Conservation (phyloP, 345 rosid species). For the Camelina neglecta region DNA sequence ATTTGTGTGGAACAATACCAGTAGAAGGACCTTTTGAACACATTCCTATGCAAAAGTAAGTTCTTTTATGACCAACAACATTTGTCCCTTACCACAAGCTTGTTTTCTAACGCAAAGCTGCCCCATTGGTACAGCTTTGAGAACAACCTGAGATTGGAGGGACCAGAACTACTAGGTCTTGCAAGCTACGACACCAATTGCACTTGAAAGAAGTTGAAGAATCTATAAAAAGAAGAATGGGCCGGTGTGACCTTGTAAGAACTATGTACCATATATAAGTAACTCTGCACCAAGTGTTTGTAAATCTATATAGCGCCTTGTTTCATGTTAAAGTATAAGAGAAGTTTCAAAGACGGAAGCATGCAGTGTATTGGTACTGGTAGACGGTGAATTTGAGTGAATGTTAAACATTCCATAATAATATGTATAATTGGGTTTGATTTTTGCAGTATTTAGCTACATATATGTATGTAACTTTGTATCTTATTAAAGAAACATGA, state of each 20-base stretch:
- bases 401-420: too few relatives aligned
- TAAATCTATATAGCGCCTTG: conserved; percentile 17
- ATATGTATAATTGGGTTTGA: too few relatives aligned
- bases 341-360: background rate
- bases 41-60: conserved; percentile 80
- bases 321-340: background rate
- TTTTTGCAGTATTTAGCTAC: too few relatives aligned
- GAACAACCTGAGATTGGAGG: conserved; percentile 78
- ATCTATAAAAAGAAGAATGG: background rate
- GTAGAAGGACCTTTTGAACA: conserved; percentile 84
- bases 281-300: background rate
- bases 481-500: too few relatives aligned
- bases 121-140: conserved; percentile 59
- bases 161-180: conserved; percentile 81
- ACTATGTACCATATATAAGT: background rate
- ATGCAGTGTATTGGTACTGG: background rate
- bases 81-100: background rate
- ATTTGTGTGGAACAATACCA: conserved; percentile 89
- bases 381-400: background rate
- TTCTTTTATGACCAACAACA: background rate
- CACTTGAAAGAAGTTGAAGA: conserved; percentile 46
- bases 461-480: too few relatives aligned
- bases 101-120: background rate
- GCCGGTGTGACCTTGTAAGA: conserved; percentile 22
- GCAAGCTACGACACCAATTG: conserved; percentile 82